These are phyloP conservation scores for Sporothrix humicola DNA, from an alignment of 2,329 filamentous ascomycete genomes.

Conservation along the genomic window DNA sequence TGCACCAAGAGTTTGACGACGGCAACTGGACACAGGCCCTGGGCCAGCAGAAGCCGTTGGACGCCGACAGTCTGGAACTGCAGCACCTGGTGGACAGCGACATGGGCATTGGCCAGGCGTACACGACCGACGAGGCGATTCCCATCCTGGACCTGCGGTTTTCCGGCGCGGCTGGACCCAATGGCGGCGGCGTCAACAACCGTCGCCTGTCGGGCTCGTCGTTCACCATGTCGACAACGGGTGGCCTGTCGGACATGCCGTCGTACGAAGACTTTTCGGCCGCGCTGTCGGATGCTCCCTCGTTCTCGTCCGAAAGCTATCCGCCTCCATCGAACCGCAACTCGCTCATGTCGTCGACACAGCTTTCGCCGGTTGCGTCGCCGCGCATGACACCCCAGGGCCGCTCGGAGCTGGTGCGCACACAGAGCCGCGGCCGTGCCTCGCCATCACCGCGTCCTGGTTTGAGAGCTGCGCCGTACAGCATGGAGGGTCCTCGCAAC, in stretches of 20 bases:
- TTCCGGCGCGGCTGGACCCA: conserved; percentile 44
- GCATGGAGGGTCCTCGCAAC: conserved; percentile 66
- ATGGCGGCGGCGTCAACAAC: conserved; percentile 54
- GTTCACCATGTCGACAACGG: conserved; percentile 72
- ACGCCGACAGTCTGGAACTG: conserved; percentile 59
- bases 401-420: conserved; percentile 65
- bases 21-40: conserved; percentile 49
- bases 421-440: conserved; percentile 70
- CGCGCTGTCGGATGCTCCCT: conserved; percentile 68
- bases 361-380: conserved; percentile 74
- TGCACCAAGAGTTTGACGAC: conserved; percentile 64
- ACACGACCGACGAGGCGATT: conserved; percentile 66
- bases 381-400: conserved; percentile 68
- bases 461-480: conserved; percentile 73
- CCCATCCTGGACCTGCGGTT: conserved; percentile 67
- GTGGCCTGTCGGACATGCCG: conserved; percentile 69
- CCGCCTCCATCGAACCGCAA: conserved; percentile 70
- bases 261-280: conserved; percentile 75
- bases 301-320: conserved; percentile 67
- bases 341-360: conserved; percentile 72
- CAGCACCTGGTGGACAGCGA: conserved; percentile 59
- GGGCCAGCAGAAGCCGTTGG: conserved; percentile 59
- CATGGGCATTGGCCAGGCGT: conserved; percentile 66
- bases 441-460: conserved; percentile 73
- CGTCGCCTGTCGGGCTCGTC: conserved; percentile 74